These are phyloP conservation scores for Moringa oleifera DNA, from an alignment of 345 rosid species.

Conservation along the genomic window DNA sequence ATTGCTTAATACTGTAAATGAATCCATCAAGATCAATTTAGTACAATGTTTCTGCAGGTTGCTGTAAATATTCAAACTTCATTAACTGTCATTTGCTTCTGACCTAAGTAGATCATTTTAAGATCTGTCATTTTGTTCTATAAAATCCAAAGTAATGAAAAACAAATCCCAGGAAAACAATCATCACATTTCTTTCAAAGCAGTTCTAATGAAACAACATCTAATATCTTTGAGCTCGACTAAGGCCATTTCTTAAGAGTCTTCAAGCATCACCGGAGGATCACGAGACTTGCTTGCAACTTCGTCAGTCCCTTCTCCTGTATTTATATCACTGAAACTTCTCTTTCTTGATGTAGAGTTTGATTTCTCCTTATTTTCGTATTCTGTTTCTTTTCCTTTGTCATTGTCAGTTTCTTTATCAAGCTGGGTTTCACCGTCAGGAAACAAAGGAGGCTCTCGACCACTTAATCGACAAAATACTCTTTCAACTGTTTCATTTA, in stretches of 20 bases:
- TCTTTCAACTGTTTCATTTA: slow-evolving; percentile 55
- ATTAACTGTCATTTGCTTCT: no score
- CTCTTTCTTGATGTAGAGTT: slow-evolving; percentile 58
- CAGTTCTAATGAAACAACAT: neutral
- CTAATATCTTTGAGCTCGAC: neutral
- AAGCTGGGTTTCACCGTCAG: slow-evolving; percentile 31
- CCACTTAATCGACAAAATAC: slow-evolving; percentile 79
- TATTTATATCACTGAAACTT: slow-evolving; percentile 36
- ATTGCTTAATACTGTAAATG: no score
- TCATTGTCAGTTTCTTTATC: slow-evolving; percentile 26
- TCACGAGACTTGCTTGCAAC: slow-evolving; percentile 26
- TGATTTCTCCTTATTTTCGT: slow-evolving; percentile 30
- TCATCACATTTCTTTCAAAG: neutral
- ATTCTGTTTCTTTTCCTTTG: slow-evolving; percentile 32
- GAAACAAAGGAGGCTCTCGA: slow-evolving; percentile 63
- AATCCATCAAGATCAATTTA: no score
- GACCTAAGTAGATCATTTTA: no score
- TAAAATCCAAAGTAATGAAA: no score
- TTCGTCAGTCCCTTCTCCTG: slow-evolving; percentile 34
- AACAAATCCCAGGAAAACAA: no score
- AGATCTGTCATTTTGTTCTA: neutral
- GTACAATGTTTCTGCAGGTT: no score
- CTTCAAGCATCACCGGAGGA: slow-evolving; percentile 15
- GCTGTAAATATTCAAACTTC: no score
- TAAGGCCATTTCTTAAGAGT: slow-evolving; percentile 1